These are phyloP conservation scores for Chlorella sorokiniana DNA, from an alignment of 139 green algal genomes.

Conservation along the genomic window DNA sequence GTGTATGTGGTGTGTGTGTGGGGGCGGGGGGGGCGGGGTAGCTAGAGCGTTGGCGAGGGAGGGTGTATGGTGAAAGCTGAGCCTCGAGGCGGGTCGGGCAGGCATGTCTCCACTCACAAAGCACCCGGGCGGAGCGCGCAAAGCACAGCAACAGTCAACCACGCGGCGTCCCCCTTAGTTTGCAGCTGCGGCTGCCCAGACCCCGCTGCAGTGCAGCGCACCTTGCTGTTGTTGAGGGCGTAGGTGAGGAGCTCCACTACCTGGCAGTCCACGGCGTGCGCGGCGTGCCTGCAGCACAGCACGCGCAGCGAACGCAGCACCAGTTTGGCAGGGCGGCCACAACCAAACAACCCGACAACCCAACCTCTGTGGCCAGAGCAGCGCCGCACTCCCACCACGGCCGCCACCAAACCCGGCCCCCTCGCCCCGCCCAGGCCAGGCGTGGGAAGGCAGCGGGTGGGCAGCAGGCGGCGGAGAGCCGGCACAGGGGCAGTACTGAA, in stretches of 20 bases:
- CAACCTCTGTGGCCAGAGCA: background rate
- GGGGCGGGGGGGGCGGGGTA: no score
- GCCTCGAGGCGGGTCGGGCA: no score
- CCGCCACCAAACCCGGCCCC: no score
- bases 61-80: no score
- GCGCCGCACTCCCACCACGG: no score
- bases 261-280: conserved; percentile 30
- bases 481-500: background rate
- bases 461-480: background rate
- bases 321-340: background rate
- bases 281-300: conserved; percentile 23
- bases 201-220: no score
- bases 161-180: no score
- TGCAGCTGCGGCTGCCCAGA: no score
- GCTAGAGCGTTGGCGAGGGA: no score
- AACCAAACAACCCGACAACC: background rate
- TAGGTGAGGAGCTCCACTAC: conserved; percentile 31
- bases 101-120: no score
- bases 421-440: no score
- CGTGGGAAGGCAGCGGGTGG: background rate
- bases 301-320: background rate
- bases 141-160: background rate
- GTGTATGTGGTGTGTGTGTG: background rate
- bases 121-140: no score
- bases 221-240: conserved; percentile 33